Conservation (phyloP, 2,329 filamentous ascomycete genomes). For the Neofusicoccum parvum region DNA sequence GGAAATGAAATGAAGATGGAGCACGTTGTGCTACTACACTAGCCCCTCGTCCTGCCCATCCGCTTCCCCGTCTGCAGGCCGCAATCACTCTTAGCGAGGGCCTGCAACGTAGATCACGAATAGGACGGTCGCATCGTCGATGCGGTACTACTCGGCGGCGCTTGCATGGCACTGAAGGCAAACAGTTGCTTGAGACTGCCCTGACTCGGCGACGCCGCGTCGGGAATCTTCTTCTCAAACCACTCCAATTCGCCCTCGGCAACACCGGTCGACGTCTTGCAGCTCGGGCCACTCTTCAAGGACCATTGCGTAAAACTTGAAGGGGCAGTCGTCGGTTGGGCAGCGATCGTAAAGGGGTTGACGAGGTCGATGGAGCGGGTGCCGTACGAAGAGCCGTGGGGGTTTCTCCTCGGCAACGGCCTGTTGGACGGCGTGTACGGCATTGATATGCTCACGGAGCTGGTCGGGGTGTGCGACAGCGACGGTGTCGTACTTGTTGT, state of each 20-base stretch:
- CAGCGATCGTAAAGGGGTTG: slow-evolving; percentile 36
- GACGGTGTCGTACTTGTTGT: slow-evolving; percentile 45
- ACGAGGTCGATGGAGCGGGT: slow-evolving; percentile 49
- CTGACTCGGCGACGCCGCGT: slow-evolving; percentile 37
- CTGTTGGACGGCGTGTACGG: slow-evolving; percentile 42
- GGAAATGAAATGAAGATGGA: slow-evolving; percentile 14
- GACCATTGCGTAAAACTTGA: slow-evolving; percentile 37
- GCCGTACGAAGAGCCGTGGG: slow-evolving; percentile 41
- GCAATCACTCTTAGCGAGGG: slow-evolving; percentile 1
- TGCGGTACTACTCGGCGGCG: slow-evolving; percentile 18
- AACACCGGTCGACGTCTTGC: slow-evolving; percentile 34
- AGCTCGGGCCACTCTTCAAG: slow-evolving; percentile 36
- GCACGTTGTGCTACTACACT: slow-evolving; percentile 9
- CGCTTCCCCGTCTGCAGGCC: slow-evolving; percentile 12
- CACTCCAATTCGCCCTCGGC: slow-evolving; percentile 40
- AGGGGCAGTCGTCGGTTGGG: slow-evolving; percentile 31
- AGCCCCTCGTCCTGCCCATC: neutral
- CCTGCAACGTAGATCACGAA: slow-evolving; percentile 7
- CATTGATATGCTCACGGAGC: slow-evolving; percentile 48
- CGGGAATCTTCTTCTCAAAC: slow-evolving; percentile 38
- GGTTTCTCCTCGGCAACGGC: slow-evolving; percentile 43
- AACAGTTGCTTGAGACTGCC: slow-evolving; percentile 42
- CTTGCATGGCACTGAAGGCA: slow-evolving; percentile 26
- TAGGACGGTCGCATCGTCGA: slow-evolving; percentile 17
- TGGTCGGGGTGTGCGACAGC: slow-evolving; percentile 50